Evolutionary conservation across 257 asterid genomes (phyloP), one percentile per base, ranked within the genome.

Genomic region (Paraleonurus japonicus): DNA sequence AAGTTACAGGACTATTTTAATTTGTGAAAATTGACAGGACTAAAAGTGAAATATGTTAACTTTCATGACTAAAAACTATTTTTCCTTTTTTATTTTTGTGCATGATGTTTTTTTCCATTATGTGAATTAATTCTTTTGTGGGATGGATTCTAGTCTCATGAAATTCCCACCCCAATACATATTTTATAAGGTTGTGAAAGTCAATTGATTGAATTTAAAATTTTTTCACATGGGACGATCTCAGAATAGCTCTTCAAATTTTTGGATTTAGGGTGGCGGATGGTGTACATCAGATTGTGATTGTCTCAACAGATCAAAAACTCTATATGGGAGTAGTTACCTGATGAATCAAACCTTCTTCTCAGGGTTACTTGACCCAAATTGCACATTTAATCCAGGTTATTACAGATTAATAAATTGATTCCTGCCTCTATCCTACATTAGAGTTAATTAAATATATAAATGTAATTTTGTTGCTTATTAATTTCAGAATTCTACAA

Each of bases 261-360:
- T 45, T 15, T 3, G 13, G 2, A 16, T 39, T 61, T 58, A 79
- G 83, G 77, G 78, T 15, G 83, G 83, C 23, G 83, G 78, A 51
- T 79, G 83, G 83, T 79, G 83, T 60, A 24, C 2, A 2, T 70
- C 79, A 17, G 27, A 24, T n/a, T 0, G 5, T 0, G 61, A 35
- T 1, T 80, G 84, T 39, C 6, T 4, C 20, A 24, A 62, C 4
- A 45, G 69, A 63, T 26, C 73, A 10, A 77, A 12, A 26, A 20
- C 58, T 2, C 53, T 33, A 0, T 71, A 43, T 47, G 79, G 74
- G 4, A 75, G 65, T 30, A 67, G 63, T 67, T 59, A 65, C 47
- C 35, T 61, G 70, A 67, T 50, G 65, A 72, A 72, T 27, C 68
- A 75, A 59, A 33, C 69, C 32, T 67, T 58, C 53, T 75, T 75